phyloP scores from a whole-genome alignment of 345 rosid genomes.

The rapeseed (Brassica napus) region Da-Ae NC_063435.1:3545001-3545500 shows the following conservation, averaged over 20 bases:
- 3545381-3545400: constrained; percentile 33
- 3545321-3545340: neutral
- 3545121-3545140: constrained; percentile 20
- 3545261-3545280: constrained; percentile 2
- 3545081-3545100: neutral
- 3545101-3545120: neutral
- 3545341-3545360: neutral
- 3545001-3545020: neutral
- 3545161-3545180: neutral
- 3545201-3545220: constrained; percentile 7
- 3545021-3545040: neutral
- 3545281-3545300: neutral
- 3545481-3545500: neutral
- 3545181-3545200: constrained; percentile 23
- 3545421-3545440: neutral
- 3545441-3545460: neutral
- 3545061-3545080: neutral
- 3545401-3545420: constrained; percentile 5
- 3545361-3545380: constrained; percentile 2
- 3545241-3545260: constrained; percentile 33
- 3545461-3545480: neutral
- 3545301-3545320: neutral
- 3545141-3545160: neutral
- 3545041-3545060: neutral
- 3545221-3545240: neutral